These are phyloP conservation scores for Penicillium sp. DNA, from an alignment of 2,329 filamentous ascomycete species.

Conservation along the genomic window DNA sequence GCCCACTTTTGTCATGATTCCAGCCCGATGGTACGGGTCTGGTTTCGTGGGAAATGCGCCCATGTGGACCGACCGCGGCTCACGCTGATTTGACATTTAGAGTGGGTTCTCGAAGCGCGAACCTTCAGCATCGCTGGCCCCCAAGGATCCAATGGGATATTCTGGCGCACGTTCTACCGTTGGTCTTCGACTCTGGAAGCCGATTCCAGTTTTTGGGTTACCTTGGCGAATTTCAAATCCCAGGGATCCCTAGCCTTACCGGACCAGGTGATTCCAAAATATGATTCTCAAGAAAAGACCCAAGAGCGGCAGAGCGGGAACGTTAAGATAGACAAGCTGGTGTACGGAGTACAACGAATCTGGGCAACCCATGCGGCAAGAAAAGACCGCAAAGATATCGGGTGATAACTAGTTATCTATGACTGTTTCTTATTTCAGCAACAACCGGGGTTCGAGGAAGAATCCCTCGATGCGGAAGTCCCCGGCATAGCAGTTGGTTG, in stretches of 20 bases:
- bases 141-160: slow-evolving; percentile 8
- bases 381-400: background rate
- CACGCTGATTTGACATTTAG: slow-evolving; percentile 14
- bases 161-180: background rate
- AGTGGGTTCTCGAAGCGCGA: slow-evolving; percentile 9
- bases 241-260: too few relatives aligned
- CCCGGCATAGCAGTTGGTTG: background rate
- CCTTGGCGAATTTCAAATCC: too few relatives aligned
- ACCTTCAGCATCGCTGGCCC: slow-evolving; percentile 10
- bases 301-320: slow-evolving; percentile 13
- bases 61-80: slow-evolving; percentile 17
- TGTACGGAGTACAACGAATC: too few relatives aligned
- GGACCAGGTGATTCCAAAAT: too few relatives aligned
- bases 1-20: slow-evolving; percentile 3
- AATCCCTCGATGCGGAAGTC: background rate
- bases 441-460: too few relatives aligned
- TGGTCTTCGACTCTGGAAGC: too few relatives aligned
- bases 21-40: slow-evolving; percentile 11
- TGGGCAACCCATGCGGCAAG: too few relatives aligned
- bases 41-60: slow-evolving; percentile 16
- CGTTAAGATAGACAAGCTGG: slow-evolving; percentile 2
- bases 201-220: too few relatives aligned
- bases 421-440: background rate
- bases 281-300: too few relatives aligned
- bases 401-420: background rate